Evolutionary conservation across 148 eudicot species (phyloP).

Genomic region (Silene latifolia): DNA sequence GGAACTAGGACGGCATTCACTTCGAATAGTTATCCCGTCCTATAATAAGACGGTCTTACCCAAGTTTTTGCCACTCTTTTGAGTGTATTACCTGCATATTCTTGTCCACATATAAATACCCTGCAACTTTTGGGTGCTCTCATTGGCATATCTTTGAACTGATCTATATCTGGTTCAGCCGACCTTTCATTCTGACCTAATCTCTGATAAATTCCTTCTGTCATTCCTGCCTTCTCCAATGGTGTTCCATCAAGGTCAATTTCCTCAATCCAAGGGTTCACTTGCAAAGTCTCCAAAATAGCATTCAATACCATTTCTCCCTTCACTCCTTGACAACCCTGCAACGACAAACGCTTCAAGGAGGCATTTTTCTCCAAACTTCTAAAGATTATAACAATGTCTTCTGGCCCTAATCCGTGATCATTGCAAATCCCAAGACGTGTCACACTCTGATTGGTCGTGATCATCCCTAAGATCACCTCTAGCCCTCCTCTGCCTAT

Average conservation of each 20-base stretch:
- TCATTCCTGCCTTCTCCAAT: constrained; percentile 53
- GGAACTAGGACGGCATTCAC: too few species aligned
- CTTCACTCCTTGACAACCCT: constrained; percentile 79
- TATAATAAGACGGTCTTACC: neutral
- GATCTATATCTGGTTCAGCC: constrained; percentile 54
- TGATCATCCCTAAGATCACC: constrained; percentile 62
- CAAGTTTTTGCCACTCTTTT: neutral
- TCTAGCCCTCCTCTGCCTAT: constrained; percentile 67
- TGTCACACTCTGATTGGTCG: constrained; percentile 62
- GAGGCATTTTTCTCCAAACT: constrained; percentile 62
- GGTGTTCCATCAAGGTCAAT: constrained; percentile 84
- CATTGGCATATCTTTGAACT: constrained; percentile 80
- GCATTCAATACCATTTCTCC: constrained; percentile 65
- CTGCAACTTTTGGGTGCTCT: constrained; percentile 68
- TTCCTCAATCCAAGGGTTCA: constrained; percentile 93
- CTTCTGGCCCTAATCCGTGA: constrained; percentile 55
- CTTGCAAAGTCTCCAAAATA: constrained; percentile 60
- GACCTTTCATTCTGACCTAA: constrained; percentile 61
- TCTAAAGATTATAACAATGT: constrained; percentile 52
- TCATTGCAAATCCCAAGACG: constrained; percentile 63
- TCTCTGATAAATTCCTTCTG: constrained; percentile 59
- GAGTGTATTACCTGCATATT: constrained; percentile 57
- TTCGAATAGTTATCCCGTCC: too few species aligned
- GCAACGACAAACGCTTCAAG: constrained; percentile 59
- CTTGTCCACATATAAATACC: constrained; percentile 86